These are phyloP conservation scores for Phycomyces blakesleeanus DNA, from an alignment of 192 early-diverging fungal species.

Conservation along the genomic window DNA sequence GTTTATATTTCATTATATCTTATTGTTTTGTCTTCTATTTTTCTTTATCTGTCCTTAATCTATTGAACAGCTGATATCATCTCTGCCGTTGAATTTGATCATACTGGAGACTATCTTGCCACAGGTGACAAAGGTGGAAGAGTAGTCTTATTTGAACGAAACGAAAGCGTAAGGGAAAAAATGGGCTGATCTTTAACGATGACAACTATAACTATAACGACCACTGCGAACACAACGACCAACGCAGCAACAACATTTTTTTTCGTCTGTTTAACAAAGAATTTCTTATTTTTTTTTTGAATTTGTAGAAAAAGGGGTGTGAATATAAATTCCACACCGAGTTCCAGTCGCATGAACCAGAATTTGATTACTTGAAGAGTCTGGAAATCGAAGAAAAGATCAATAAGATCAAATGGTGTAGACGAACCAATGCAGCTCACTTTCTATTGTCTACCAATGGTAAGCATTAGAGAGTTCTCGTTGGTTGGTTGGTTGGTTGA, in stretches of 20 bases:
- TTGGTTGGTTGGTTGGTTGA: too few species aligned
- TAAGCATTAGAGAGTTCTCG: constrained; percentile 19
- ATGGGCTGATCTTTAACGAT: neutral
- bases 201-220: neutral
- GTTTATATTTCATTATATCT: too few species aligned
- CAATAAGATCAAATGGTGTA: constrained; percentile 94
- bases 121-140: constrained; percentile 98
- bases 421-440: constrained; percentile 80
- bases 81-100: constrained; percentile 97
- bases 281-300: too few species aligned
- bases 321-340: constrained; percentile 97
- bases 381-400: constrained; percentile 97
- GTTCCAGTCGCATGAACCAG: constrained; percentile 95
- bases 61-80: constrained; percentile 88
- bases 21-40: too few species aligned
- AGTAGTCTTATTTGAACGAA: constrained; percentile 97
- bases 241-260: neutral
- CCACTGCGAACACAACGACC: neutral
- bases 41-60: too few species aligned
- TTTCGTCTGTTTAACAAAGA: too few species aligned
- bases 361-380: constrained; percentile 93
- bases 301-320: constrained; percentile 92
- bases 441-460: constrained; percentile 90
- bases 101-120: constrained; percentile 93
- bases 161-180: constrained; percentile 72